Percentiles rank a stretch among this genome's conserved stretches.
Conservation (phyloP, 192 early-diverging fungal species). For the Coemansia sp. region DNA sequence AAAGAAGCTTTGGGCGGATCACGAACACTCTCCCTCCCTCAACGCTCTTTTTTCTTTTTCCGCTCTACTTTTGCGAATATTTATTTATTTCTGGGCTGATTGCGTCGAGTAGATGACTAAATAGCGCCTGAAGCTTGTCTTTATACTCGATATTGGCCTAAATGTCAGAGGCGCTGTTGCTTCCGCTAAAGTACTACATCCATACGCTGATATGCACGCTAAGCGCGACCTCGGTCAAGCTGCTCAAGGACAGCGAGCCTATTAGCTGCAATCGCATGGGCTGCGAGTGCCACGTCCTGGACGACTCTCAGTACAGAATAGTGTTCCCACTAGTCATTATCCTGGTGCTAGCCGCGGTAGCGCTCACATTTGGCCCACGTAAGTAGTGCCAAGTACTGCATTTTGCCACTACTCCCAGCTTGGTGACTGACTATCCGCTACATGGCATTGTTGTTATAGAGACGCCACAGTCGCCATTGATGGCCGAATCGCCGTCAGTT, state of each 20-base stretch:
- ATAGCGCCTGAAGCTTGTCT: background rate
- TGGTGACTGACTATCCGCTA: background rate
- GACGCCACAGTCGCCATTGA: conserved; percentile 45
- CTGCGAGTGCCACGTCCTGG: conserved; percentile 53
- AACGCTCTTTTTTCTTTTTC: background rate
- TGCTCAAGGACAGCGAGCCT: conserved; percentile 12
- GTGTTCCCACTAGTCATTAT: conserved; percentile 35
- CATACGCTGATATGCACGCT: conserved; percentile 54
- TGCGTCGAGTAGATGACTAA: background rate
- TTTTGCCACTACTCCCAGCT: background rate
- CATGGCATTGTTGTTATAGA: conserved; percentile 8
- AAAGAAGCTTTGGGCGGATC: background rate
- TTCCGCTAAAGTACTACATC: conserved; percentile 24
- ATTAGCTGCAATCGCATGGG: conserved; percentile 54
- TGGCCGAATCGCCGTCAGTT: conserved; percentile 28
- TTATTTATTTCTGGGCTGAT: background rate
- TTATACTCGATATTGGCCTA: background rate
- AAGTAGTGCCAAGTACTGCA: conserved; percentile 18
- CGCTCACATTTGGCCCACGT: conserved; percentile 46
- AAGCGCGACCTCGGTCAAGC: conserved; percentile 39
- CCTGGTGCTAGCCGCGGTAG: conserved; percentile 27
- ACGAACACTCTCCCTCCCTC: background rate
- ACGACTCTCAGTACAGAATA: conserved; percentile 34
- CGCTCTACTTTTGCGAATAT: background rate
- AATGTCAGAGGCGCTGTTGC: conserved; percentile 15